A percentile compares a stretch with the other conserved stretches of the same genome.
Evolutionary conservation across 345 rosid genomes (phyloP).

Genomic region (Euphorbia tirucalli): DNA sequence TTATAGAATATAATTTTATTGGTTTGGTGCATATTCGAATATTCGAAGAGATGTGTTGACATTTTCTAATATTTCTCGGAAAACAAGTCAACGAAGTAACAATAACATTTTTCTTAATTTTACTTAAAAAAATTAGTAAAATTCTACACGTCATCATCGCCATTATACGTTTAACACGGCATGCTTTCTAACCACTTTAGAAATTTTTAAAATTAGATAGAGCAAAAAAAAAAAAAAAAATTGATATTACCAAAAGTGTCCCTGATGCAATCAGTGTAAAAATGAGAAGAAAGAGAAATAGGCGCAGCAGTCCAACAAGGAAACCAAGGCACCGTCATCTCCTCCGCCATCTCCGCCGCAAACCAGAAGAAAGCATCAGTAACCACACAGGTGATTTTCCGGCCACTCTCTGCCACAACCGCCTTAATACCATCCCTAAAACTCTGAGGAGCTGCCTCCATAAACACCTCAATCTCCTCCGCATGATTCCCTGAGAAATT

Average conservation of each 20-base stretch:
- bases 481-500: conserved; percentile 27
- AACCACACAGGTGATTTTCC: conserved; percentile 34
- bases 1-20: too few species aligned
- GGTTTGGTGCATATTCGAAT: too few species aligned
- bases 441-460: conserved; percentile 31
- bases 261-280: conserved; percentile 29
- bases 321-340: conserved; percentile 24
- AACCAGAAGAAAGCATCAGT: conserved; percentile 36
- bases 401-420: conserved; percentile 34
- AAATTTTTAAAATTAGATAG: too few species aligned
- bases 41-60: too few species aligned
- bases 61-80: too few species aligned
- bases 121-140: too few species aligned
- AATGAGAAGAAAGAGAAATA: conserved; percentile 21
- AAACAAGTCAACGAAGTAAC: too few species aligned
- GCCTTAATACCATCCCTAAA: conserved; percentile 31
- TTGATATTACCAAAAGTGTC: not conserved
- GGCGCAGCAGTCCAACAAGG: conserved; percentile 24
- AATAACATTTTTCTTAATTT: too few species aligned
- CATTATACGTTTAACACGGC: too few species aligned
- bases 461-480: conserved; percentile 39
- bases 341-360: conserved; percentile 24
- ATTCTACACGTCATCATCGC: too few species aligned
- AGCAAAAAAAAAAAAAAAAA: not conserved
- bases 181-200: too few species aligned